These are phyloP conservation scores for Saccharomycopsis selenospora DNA, from an alignment of 805 yeast species.

Conservation along the genomic window DNA sequence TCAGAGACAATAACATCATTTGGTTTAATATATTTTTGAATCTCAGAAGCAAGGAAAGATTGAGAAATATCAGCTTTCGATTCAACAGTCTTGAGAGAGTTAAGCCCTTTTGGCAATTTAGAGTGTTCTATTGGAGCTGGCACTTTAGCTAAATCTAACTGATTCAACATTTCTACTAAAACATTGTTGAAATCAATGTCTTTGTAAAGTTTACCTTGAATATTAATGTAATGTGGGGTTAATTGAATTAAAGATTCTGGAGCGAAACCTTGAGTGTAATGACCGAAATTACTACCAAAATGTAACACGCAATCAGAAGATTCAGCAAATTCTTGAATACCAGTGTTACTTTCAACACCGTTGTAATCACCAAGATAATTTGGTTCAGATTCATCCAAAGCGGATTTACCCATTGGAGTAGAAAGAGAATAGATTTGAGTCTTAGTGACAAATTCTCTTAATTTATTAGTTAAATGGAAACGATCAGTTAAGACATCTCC, in stretches of 20 bases:
- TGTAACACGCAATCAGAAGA: conserved; percentile 61
- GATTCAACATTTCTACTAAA: conserved; percentile 35
- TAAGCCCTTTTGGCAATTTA: conserved; percentile 20
- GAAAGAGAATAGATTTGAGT: conserved; percentile 51
- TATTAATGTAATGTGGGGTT: conserved; percentile 46
- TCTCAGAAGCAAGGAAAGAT: conserved; percentile 34
- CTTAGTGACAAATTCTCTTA: conserved; percentile 39
- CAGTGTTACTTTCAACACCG: conserved; percentile 48
- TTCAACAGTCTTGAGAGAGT: conserved; percentile 25
- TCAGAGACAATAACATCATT: conserved; percentile 73
- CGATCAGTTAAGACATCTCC: conserved; percentile 69
- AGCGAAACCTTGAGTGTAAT: conserved; percentile 42
- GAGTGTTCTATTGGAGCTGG: conserved; percentile 14
- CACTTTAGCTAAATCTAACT: conserved; percentile 30
- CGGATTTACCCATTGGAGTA: conserved; percentile 64
- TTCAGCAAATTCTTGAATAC: conserved; percentile 42
- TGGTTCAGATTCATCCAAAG: conserved; percentile 60
- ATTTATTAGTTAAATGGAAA: conserved; percentile 37
- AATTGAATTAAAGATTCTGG: conserved; percentile 40
- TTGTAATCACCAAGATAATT: conserved; percentile 66
- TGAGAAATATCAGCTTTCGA: conserved; percentile 39
- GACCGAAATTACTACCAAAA: conserved; percentile 71
- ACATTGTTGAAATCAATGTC: conserved; percentile 46
- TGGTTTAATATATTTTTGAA: conserved; percentile 42
- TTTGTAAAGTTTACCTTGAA: conserved; percentile 35